These are phyloP conservation scores for Ilyonectria sp. DNA, from an alignment of 2,329 filamentous ascomycete genomes.

Conservation along the genomic window DNA sequence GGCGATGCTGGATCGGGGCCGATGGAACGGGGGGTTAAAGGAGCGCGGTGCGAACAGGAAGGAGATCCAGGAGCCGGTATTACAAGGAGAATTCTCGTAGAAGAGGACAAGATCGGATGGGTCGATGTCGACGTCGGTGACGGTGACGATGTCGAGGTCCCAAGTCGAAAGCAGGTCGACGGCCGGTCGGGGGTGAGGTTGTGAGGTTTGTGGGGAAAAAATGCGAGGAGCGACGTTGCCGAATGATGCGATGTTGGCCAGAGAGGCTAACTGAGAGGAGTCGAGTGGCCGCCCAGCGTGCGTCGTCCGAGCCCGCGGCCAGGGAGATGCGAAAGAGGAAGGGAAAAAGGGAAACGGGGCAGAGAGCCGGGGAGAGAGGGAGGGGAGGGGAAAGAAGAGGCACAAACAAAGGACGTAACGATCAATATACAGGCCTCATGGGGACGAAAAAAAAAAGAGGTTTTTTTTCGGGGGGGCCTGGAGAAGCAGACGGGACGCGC, in stretches of 20 bases:
- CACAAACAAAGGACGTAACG: conserved; percentile 50
- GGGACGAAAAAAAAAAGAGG: conserved; percentile 43
- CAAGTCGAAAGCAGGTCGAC: conserved; percentile 40
- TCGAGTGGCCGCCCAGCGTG: conserved; percentile 46
- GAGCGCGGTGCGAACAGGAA: conserved; percentile 49
- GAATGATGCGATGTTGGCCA: conserved; percentile 42
- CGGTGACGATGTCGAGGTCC: conserved; percentile 19
- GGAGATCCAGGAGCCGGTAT: conserved; percentile 52
- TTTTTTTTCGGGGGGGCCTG: conserved; percentile 45
- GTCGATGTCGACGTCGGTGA: conserved; percentile 8
- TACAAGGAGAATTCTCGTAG: conserved; percentile 52
- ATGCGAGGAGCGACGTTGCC: conserved; percentile 27
- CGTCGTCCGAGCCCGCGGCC: conserved; percentile 50
- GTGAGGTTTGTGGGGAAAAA: conserved; percentile 27
- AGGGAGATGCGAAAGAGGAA: conserved; percentile 43
- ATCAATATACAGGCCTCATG: conserved; percentile 58
- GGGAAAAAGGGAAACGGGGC: conserved; percentile 38
- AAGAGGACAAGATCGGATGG: conserved; percentile 41
- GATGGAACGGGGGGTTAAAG: conserved; percentile 37
- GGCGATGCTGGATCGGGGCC: conserved; percentile 32
- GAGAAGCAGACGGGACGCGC: conserved; percentile 48
- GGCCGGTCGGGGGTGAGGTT: conserved; percentile 33
- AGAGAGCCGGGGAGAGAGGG: conserved; percentile 29
- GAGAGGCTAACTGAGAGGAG: conserved; percentile 42
- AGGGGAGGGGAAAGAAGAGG: conserved; percentile 43